Conservation (phyloP, 441 rosid genomes). For the Aleurites moluccanus region DNA sequence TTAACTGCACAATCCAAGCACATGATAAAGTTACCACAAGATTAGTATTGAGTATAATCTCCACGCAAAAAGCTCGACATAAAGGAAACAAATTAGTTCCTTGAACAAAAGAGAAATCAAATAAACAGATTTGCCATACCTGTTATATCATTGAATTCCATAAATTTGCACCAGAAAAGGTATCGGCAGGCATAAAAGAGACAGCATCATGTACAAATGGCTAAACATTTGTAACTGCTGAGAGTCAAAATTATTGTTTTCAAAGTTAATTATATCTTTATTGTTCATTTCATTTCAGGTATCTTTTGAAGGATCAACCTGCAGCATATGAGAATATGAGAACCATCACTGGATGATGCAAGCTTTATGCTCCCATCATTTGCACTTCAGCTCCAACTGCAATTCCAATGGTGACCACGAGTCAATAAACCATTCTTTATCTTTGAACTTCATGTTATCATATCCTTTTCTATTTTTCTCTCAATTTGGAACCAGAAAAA, state of each 20-base stretch:
- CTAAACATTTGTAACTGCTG: conserved; percentile 39
- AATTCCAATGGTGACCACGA: conserved; percentile 24
- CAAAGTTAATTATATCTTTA: conserved; percentile 49
- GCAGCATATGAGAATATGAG: conserved; percentile 27
- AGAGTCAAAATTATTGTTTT: conserved; percentile 38
- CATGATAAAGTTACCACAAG: conserved; percentile 14
- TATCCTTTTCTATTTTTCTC: neutral
- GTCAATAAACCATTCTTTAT: neutral
- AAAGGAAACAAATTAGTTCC: neutral
- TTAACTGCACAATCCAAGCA: conserved; percentile 35
- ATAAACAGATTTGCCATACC: conserved; percentile 31
- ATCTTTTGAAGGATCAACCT: conserved; percentile 57
- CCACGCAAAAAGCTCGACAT: neutral
- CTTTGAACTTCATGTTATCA: neutral
- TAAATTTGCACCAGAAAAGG: conserved; percentile 26
- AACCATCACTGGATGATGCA: conserved; percentile 34
- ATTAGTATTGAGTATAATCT: conserved; percentile 5
- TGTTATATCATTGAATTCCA: conserved; percentile 35
- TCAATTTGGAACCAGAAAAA: neutral
- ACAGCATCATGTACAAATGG: conserved; percentile 30
- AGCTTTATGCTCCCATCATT: conserved; percentile 45
- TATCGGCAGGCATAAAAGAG: conserved; percentile 29
- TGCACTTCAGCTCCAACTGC: conserved; percentile 80
- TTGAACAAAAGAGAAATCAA: conserved; percentile 16
- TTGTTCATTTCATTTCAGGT: conserved; percentile 58